Percentiles rank a stretch among this genome's conserved stretches.
phyloP scores from a whole-genome alignment of 2,329 filamentous ascomycete genomes.

The Ophiostoma quercus region DNA sequence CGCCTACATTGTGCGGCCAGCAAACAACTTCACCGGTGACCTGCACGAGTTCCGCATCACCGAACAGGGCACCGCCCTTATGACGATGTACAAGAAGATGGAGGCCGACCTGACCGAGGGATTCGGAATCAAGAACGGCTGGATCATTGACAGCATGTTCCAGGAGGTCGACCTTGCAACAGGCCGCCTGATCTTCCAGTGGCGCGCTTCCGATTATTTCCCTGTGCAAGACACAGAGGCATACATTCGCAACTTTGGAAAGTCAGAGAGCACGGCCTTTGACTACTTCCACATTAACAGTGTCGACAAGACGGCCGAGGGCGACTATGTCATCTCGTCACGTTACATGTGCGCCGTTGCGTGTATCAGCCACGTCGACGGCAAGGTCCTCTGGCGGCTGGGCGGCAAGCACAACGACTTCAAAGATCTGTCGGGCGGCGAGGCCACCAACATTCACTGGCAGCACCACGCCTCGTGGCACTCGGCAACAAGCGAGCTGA shows the following conservation, averaged over 20 bases:
- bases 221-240: constrained; percentile 14
- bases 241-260: constrained; percentile 19
- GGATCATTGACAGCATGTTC: constrained; percentile 36
- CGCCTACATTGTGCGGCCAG: constrained; percentile 48
- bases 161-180: constrained; percentile 49
- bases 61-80: constrained; percentile 13
- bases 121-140: constrained; percentile 37
- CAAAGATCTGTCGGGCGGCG: constrained; percentile 29
- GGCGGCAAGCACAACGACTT: constrained; percentile 47
- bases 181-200: constrained; percentile 46
- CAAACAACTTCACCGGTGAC: constrained; percentile 45
- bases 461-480: constrained; percentile 41
- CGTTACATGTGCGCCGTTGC: constrained; percentile 43
- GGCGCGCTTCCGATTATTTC: constrained; percentile 39
- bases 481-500: constrained; percentile 34
- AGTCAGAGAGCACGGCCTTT: constrained; percentile 37
- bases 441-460: constrained; percentile 19
- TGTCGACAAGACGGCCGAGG: constrained; percentile 45
- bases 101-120: constrained; percentile 39
- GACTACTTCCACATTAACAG: constrained; percentile 56
- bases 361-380: constrained; percentile 43
- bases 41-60: constrained; percentile 31
- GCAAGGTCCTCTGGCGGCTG: constrained; percentile 49
- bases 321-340: constrained; percentile 52
- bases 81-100: constrained; percentile 46